A percentile compares a stretch with the other conserved stretches of the same genome.
Conservation (phyloP, 1,284 basidiomycete genomes). For the Cerrena zonata region DNA sequence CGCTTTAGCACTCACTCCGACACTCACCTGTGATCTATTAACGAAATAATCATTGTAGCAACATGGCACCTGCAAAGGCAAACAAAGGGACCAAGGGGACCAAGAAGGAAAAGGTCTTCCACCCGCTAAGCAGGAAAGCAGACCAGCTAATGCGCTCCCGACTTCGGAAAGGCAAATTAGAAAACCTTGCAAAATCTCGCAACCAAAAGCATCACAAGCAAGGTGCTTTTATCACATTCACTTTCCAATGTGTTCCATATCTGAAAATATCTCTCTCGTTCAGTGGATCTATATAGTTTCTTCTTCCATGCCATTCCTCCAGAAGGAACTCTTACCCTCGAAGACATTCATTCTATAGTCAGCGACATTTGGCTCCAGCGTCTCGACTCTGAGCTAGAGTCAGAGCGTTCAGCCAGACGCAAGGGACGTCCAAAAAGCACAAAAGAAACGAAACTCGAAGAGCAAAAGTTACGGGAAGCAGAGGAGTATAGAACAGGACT, state of each 20-base stretch:
- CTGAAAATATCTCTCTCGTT: conserved; percentile 50
- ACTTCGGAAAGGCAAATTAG: conserved; percentile 67
- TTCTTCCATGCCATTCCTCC: conserved; percentile 73
- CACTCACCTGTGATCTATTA: too few relatives aligned
- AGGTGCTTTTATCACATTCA: conserved; percentile 50
- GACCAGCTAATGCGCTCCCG: conserved; percentile 70
- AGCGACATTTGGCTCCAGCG: conserved; percentile 70
- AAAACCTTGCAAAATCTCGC: conserved; percentile 50
- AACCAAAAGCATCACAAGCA: conserved; percentile 48
- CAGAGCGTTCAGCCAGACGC: conserved; percentile 57
- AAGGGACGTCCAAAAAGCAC: conserved; percentile 75
- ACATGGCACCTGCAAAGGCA: conserved; percentile 28
- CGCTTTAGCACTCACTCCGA: too few relatives aligned
- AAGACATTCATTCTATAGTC: conserved; percentile 66
- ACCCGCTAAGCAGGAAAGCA: conserved; percentile 78
- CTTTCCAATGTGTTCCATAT: conserved; percentile 76
- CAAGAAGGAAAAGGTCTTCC: conserved; percentile 74
- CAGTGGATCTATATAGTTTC: conserved; percentile 74
- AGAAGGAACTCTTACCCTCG: conserved; percentile 56
- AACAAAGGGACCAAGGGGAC: conserved; percentile 17
- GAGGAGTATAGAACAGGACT: conserved; percentile 80
- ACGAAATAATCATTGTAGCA: too few relatives aligned
- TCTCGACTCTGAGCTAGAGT: conserved; percentile 63
- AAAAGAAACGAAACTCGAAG: conserved; percentile 70
- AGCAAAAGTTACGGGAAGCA: conserved; percentile 59